phyloP scores from a whole-genome alignment of 306 rosid species.

The Clitoria ternatea region DNA sequence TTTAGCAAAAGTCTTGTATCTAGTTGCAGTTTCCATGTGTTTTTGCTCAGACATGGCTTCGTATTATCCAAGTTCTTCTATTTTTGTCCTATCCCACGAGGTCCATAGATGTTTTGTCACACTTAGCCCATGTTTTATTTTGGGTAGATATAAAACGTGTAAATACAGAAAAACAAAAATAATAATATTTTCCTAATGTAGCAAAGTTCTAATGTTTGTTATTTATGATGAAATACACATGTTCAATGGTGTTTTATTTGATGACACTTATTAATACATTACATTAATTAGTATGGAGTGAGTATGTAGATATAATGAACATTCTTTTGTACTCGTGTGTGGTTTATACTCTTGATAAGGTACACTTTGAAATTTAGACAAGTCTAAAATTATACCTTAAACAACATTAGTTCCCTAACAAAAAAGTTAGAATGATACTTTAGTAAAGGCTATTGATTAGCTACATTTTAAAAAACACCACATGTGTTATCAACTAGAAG shows the following conservation, averaged over 20 bases:
- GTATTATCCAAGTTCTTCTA: background rate
- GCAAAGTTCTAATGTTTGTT: background rate
- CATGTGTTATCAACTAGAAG: no score
- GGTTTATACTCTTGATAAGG: conserved; percentile 13
- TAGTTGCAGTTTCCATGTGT: conserved; percentile 43
- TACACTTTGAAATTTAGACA: no score
- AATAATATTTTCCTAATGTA: background rate
- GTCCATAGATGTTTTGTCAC: conserved; percentile 2
- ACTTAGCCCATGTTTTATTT: background rate
- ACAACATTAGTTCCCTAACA: no score
- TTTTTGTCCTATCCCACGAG: conserved; percentile 3
- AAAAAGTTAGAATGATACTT: no score
- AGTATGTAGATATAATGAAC: no score
- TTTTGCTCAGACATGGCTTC: conserved; percentile 5
- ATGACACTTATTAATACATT: background rate
- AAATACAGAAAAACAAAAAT: background rate
- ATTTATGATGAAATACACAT: background rate
- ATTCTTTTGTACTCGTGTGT: conserved; percentile 18
- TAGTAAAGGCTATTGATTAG: no score
- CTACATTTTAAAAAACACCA: no score
- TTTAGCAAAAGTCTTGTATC: conserved; percentile 21
- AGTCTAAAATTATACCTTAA: no score
- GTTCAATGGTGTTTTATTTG: background rate
- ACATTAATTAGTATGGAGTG: background rate
- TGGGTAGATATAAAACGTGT: background rate